Evolutionary conservation across 768 basidiomycete species (phyloP).

Genomic region (Trametes cinnabarina): DNA sequence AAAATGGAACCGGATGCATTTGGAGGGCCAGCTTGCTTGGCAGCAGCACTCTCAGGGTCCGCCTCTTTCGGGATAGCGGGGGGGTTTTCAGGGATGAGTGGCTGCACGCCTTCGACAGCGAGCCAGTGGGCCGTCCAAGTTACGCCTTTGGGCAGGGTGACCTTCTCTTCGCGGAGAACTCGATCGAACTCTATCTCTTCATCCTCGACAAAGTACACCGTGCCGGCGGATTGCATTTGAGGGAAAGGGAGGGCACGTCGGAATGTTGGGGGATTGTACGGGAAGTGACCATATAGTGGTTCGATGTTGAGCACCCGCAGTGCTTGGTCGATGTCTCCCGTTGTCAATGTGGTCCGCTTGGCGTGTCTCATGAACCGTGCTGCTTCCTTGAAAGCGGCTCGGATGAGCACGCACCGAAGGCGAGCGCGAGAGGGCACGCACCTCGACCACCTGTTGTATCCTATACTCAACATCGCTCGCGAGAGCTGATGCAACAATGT

Average conservation of each 20-base stretch:
- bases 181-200: conserved; percentile 97
- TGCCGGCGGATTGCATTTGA: conserved; percentile 50
- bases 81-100: conserved; percentile 93
- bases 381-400: conserved; percentile 63
- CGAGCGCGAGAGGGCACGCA: conserved; percentile 31
- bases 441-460: conserved; percentile 92
- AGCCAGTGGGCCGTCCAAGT: conserved; percentile 97
- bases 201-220: conserved; percentile 93
- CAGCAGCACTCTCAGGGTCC: conserved; percentile 33
- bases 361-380: conserved; percentile 96
- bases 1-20: conserved; percentile 28
- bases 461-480: conserved; percentile 98
- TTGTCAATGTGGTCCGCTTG: conserved; percentile 83
- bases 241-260: conserved; percentile 50
- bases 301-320: conserved; percentile 94
- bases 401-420: neutral
- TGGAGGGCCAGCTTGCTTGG: conserved; percentile 16
- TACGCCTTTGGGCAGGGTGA: conserved; percentile 74
- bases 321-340: conserved; percentile 90
- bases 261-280: conserved; percentile 61
- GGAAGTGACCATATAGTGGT: conserved; percentile 84
- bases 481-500: conserved; percentile 76
- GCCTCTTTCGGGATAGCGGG: conserved; percentile 68
- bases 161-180: conserved; percentile 82
- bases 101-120: conserved; percentile 96